Evolutionary conservation across 352 stramenopile species (phyloP).

Genomic region (Globisporangium acanthophoron): DNA sequence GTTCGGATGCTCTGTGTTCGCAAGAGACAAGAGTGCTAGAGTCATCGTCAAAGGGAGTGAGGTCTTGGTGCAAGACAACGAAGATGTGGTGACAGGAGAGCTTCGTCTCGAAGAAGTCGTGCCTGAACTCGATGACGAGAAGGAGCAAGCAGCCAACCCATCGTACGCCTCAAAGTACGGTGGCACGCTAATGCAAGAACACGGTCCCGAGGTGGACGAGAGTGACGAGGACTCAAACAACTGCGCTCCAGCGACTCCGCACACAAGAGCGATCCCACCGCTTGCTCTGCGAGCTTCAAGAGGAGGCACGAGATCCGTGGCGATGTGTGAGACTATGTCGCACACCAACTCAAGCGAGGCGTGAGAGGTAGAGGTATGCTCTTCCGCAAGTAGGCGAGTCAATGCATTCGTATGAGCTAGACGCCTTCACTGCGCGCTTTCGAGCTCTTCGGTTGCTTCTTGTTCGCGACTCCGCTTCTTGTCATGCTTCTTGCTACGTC

Average conservation of each 20-base stretch:
- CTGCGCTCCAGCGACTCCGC: too few relatives aligned
- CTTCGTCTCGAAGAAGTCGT: constrained; percentile 8
- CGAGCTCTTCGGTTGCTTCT: constrained; percentile 2
- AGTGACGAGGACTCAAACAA: constrained; percentile 1
- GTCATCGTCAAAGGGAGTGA: background rate
- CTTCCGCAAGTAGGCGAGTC: too few relatives aligned
- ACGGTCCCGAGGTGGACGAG: constrained; percentile 5
- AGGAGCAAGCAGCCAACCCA: background rate
- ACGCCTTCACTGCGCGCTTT: background rate
- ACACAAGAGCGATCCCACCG: too few relatives aligned
- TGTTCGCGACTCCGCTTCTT: background rate
- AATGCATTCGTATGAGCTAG: background rate
- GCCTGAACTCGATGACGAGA: constrained; percentile 2
- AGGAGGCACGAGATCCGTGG: background rate
- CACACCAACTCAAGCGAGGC: constrained; percentile 11
- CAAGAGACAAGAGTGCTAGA: background rate
- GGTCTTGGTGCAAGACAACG: background rate
- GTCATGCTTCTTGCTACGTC: background rate
- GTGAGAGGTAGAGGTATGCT: background rate
- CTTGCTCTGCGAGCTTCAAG: background rate
- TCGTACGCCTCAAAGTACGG: background rate
- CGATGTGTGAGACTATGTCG: constrained; percentile 5
- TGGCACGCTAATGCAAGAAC: background rate
- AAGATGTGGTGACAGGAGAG: background rate
- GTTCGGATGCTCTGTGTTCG: constrained; percentile 7